Evolutionary conservation across 257 asterid genomes (phyloP).

Genomic region (Nicotiana attenuata): DNA sequence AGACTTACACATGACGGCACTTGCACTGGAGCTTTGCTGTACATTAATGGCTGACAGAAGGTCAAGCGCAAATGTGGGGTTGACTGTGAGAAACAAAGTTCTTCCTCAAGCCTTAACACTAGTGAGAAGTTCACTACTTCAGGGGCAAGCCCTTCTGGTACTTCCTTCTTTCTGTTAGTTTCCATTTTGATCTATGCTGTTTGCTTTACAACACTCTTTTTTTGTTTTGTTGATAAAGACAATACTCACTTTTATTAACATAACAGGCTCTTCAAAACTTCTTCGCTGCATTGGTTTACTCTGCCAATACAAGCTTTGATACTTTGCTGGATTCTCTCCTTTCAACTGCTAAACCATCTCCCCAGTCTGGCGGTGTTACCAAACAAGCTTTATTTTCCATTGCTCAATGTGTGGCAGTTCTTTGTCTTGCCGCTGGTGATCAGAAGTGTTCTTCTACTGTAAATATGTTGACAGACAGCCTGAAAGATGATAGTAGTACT

Average conservation of each 20-base stretch:
- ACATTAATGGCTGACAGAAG: slow-evolving; percentile 96
- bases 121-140: slow-evolving; percentile 85
- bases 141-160: slow-evolving; percentile 99
- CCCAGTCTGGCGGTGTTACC: slow-evolving; percentile 83
- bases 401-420: slow-evolving; percentile 98
- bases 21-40: slow-evolving; percentile 88
- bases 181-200: slow-evolving; percentile 12
- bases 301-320: slow-evolving; percentile 97
- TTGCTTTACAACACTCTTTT: slow-evolving; percentile 12
- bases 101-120: slow-evolving; percentile 90
- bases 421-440: slow-evolving; percentile 93
- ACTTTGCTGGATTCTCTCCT: slow-evolving; percentile 86
- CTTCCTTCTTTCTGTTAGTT: slow-evolving; percentile 9
- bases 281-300: slow-evolving; percentile 77
- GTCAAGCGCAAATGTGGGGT: slow-evolving; percentile 83
- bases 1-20: slow-evolving; percentile 96
- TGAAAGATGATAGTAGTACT: slow-evolving; percentile 70
- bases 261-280: slow-evolving; percentile 83
- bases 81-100: slow-evolving; percentile 88
- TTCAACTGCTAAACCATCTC: slow-evolving; percentile 83
- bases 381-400: slow-evolving; percentile 94
- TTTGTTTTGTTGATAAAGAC: too few species aligned
- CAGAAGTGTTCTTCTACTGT: slow-evolving; percentile 76
- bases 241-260: slow-evolving; percentile 27
- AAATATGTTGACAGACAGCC: slow-evolving; percentile 82